Evolutionary conservation across 2,329 filamentous ascomycete species (phyloP).

Genomic region (Graphilbum sp.): DNA sequence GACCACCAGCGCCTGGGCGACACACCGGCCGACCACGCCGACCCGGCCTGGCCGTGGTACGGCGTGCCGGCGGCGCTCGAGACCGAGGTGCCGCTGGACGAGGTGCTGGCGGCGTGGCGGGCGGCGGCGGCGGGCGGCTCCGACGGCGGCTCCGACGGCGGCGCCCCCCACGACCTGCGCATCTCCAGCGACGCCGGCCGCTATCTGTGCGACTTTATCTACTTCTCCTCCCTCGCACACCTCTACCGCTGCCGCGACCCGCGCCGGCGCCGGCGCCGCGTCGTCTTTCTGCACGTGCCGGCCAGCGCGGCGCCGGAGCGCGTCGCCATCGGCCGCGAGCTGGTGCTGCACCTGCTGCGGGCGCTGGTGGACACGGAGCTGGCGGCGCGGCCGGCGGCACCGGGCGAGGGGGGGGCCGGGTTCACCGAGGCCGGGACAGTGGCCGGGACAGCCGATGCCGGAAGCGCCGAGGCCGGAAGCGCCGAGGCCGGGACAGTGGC

Average conservation of each 20-base stretch:
- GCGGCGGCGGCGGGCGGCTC: neutral
- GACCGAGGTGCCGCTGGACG: slow-evolving; percentile 40
- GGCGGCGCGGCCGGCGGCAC: neutral
- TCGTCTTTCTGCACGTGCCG: slow-evolving; percentile 61
- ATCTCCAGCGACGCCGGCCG: slow-evolving; percentile 55
- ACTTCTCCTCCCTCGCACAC: slow-evolving; percentile 50
- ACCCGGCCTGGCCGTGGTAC: slow-evolving; percentile 35
- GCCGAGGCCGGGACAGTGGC: too few species aligned
- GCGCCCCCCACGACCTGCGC: slow-evolving; percentile 32
- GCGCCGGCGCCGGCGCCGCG: too few species aligned
- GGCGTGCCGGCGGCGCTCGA: slow-evolving; percentile 37
- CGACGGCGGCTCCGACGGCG: slow-evolving; percentile 3
- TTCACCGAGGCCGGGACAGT: too few species aligned
- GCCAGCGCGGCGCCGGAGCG: slow-evolving; percentile 33
- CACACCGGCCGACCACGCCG: slow-evolving; percentile 19
- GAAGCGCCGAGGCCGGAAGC: too few species aligned
- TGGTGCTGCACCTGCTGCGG: slow-evolving; percentile 37
- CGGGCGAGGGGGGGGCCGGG: slow-evolving; percentile 3
- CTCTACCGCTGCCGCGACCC: slow-evolving; percentile 33
- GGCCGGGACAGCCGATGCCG: too few species aligned
- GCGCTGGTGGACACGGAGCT: slow-evolving; percentile 37
- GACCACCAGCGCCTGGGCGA: slow-evolving; percentile 43
- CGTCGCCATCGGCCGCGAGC: slow-evolving; percentile 31
- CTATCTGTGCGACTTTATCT: slow-evolving; percentile 67
- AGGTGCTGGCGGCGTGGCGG: slow-evolving; percentile 40